Conservation (phyloP, 2,329 filamentous ascomycete species). For the Xylaria sp. region DNA sequence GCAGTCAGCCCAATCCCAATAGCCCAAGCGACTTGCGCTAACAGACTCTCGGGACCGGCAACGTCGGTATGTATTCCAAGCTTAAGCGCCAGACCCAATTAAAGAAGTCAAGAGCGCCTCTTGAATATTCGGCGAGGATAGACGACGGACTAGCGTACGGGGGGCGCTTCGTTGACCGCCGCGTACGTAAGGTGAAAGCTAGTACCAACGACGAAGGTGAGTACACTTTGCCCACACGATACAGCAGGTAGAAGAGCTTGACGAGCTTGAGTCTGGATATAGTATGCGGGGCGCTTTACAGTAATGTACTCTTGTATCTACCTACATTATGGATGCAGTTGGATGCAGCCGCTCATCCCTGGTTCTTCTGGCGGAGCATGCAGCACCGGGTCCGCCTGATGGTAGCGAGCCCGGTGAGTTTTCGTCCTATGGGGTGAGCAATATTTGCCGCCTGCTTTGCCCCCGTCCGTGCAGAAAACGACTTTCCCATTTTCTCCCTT, state of each 20-base stretch:
- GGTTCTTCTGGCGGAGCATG: conserved; percentile 31
- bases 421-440: conserved; percentile 32
- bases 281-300: background rate
- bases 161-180: conserved; percentile 9
- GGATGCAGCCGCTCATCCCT: conserved; percentile 1
- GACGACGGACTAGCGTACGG: conserved; percentile 6
- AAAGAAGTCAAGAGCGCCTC: conserved; percentile 20
- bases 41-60: conserved; percentile 33
- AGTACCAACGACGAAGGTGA: background rate
- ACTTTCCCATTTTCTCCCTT: conserved; percentile 24
- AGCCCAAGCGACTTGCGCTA: conserved; percentile 26
- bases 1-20: conserved; percentile 23
- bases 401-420: conserved; percentile 35
- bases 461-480: conserved; percentile 24
- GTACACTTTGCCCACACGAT: conserved; percentile 11
- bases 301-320: background rate
- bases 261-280: conserved; percentile 1
- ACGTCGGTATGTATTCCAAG: conserved; percentile 19
- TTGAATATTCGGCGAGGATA: conserved; percentile 6
- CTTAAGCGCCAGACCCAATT: conserved; percentile 24
- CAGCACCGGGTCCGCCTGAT: conserved; percentile 26
- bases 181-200: background rate
- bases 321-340: conserved; percentile 5
- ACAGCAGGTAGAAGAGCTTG: background rate
- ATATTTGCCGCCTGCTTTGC: conserved; percentile 23